phyloP scores from a whole-genome alignment of 2,329 filamentous ascomycete species.

The Fusarium sp. region DNA sequence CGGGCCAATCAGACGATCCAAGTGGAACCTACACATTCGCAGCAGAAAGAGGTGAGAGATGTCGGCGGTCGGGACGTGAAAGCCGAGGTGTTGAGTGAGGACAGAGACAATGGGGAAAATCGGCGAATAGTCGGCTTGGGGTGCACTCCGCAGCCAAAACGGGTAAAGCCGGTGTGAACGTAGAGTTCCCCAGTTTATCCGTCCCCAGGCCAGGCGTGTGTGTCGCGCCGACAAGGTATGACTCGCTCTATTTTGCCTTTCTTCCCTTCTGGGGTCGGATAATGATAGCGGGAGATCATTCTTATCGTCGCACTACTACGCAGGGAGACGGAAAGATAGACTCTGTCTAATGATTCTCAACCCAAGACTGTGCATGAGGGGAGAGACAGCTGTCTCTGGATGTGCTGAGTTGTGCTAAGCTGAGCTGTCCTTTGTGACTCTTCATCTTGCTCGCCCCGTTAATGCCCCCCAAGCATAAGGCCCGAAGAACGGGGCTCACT shows the following conservation, averaged over 20 bases:
- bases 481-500: slow-evolving; percentile 45
- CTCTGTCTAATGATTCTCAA: slow-evolving; percentile 1
- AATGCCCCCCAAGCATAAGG: slow-evolving; percentile 44
- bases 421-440: slow-evolving; percentile 38
- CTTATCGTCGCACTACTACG: slow-evolving; percentile 33
- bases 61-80: slow-evolving; percentile 47
- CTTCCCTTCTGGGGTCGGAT: slow-evolving; percentile 38
- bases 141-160: slow-evolving; percentile 21
- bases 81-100: slow-evolving; percentile 34
- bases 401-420: slow-evolving; percentile 25
- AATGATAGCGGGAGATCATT: slow-evolving; percentile 36
- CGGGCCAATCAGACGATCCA: slow-evolving; percentile 37
- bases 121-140: slow-evolving; percentile 32
- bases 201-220: slow-evolving; percentile 18
- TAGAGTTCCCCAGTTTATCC: slow-evolving; percentile 40
- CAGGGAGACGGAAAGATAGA: slow-evolving; percentile 15
- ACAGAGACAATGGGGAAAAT: slow-evolving; percentile 27
- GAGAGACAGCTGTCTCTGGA: slow-evolving; percentile 25
- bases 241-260: slow-evolving; percentile 39
- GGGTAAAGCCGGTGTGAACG: slow-evolving; percentile 30
- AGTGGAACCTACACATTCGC: slow-evolving; percentile 24
- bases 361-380: slow-evolving; percentile 10
- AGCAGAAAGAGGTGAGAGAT: slow-evolving; percentile 31
- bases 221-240: slow-evolving; percentile 43
- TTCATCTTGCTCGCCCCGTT: slow-evolving; percentile 40